Evolutionary conservation across 2,329 filamentous ascomycete genomes (phyloP).

Genomic region (Coniochaeta pulveracea): DNA sequence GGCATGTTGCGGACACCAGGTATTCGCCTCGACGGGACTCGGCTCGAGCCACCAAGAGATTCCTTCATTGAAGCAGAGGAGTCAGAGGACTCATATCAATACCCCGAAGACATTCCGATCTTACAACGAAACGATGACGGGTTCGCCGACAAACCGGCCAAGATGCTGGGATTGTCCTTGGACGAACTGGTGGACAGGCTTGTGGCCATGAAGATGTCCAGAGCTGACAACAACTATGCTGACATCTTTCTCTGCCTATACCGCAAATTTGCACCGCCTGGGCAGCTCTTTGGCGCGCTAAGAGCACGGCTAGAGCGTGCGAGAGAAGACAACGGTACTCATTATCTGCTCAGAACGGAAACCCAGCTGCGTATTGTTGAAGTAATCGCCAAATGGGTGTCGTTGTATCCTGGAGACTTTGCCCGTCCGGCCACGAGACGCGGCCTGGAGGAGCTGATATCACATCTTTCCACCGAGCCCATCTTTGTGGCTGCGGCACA

Average conservation of each 20-base stretch:
- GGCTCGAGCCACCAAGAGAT: too few species aligned
- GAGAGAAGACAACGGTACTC: constrained; percentile 52
- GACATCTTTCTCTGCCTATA: constrained; percentile 88
- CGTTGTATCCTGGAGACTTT: constrained; percentile 86
- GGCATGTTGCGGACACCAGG: constrained; percentile 40
- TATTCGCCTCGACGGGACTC: constrained; percentile 36
- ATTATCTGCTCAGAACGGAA: constrained; percentile 66
- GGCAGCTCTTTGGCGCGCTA: constrained; percentile 66
- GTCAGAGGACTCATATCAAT: constrained; percentile 56
- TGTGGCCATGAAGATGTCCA: constrained; percentile 69
- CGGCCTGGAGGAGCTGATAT: constrained; percentile 64
- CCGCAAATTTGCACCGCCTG: constrained; percentile 81
- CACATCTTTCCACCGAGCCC: constrained; percentile 60
- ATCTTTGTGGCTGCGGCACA: constrained; percentile 78
- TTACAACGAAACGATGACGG: constrained; percentile 56
- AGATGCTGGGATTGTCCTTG: constrained; percentile 42
- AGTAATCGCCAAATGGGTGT: constrained; percentile 80
- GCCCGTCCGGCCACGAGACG: constrained; percentile 64
- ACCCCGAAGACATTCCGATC: constrained; percentile 57
- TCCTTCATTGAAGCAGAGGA: constrained; percentile 60
- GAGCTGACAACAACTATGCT: constrained; percentile 78
- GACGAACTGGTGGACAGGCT: constrained; percentile 81
- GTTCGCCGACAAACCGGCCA: constrained; percentile 40
- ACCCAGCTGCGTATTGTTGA: constrained; percentile 76
- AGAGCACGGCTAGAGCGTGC: constrained; percentile 63